Percentiles rank a stretch among this genome's conserved stretches.
Conservation (phyloP, 2,329 filamentous ascomycete genomes). For the Colletotrichum costaricense region DNA sequence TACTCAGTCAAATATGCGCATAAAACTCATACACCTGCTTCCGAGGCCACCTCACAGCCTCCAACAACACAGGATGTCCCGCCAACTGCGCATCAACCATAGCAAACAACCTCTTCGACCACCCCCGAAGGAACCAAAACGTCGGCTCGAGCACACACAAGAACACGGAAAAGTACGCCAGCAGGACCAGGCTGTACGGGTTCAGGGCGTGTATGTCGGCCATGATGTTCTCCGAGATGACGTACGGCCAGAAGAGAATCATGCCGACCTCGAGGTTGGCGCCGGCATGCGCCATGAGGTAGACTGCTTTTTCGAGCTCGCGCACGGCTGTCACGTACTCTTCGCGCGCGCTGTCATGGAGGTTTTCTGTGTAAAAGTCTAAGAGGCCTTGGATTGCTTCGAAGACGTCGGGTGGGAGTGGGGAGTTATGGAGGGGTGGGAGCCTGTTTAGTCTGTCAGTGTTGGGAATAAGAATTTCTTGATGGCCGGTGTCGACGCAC, state of each 20-base stretch:
- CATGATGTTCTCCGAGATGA: constrained; percentile 40
- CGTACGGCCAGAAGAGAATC: constrained; percentile 42
- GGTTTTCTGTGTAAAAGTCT: background rate
- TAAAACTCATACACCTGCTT: constrained; percentile 19
- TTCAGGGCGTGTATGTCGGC: constrained; percentile 40
- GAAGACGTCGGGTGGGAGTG: constrained; percentile 9
- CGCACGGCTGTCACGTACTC: constrained; percentile 39
- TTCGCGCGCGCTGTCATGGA: constrained; percentile 19
- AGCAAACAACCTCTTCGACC: constrained; percentile 38
- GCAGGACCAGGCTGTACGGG: constrained; percentile 41
- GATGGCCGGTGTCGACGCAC: background rate
- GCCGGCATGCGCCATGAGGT: constrained; percentile 39
- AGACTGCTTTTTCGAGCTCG: constrained; percentile 35
- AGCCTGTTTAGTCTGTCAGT: background rate
- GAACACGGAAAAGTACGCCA: constrained; percentile 41
- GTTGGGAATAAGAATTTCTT: background rate
- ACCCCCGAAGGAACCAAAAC: constrained; percentile 43
- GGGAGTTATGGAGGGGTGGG: constrained; percentile 2
- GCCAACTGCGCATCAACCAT: constrained; percentile 36
- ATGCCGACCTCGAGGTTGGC: constrained; percentile 39
- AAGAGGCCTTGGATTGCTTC: constrained; percentile 9
- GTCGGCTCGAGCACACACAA: constrained; percentile 40
- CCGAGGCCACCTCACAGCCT: constrained; percentile 22
- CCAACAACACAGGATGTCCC: background rate
- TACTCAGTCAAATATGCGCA: background rate